A percentile compares a stretch with the other conserved stretches of the same genome.
phyloP scores from a whole-genome alignment of 805 yeast species.

The Candida koratica region DNA sequence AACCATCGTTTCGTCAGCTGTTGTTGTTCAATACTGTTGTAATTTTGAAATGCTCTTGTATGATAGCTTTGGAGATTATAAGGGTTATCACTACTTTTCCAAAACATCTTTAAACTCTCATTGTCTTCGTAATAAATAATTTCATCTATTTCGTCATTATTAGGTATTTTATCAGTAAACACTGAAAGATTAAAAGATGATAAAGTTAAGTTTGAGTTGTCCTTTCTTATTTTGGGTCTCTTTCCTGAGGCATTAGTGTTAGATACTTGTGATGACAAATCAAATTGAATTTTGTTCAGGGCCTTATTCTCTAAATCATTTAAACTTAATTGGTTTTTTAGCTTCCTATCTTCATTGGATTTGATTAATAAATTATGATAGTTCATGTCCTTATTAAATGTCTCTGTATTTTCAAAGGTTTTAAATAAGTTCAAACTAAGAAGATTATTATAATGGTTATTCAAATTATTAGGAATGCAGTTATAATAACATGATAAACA shows the following conservation, averaged over 20 bases:
- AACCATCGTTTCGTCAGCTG: background rate
- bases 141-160: conserved; percentile 13
- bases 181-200: conserved; percentile 13
- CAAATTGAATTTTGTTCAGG: conserved; percentile 2
- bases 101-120: conserved; percentile 15
- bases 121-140: conserved; percentile 15
- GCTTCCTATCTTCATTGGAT: conserved; percentile 22
- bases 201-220: conserved; percentile 11
- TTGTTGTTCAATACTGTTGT: conserved; percentile 3
- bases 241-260: conserved; percentile 2
- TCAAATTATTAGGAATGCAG: conserved; percentile 26
- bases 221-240: conserved; percentile 10
- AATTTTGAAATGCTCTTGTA: conserved; percentile 3
- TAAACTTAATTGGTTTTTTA: conserved; percentile 25
- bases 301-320: conserved; percentile 15
- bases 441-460: conserved; percentile 37
- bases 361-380: conserved; percentile 23
- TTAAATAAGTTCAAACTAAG: conserved; percentile 35
- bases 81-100: conserved; percentile 14
- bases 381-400: conserved; percentile 25
- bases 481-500: conserved; percentile 40
- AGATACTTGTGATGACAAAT: conserved; percentile 1
- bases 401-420: conserved; percentile 32
- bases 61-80: conserved; percentile 2
- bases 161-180: conserved; percentile 12